phyloP scores from a whole-genome alignment of 2,329 filamentous ascomycete species.

The Davidsoniella neocaledoniae region DNA sequence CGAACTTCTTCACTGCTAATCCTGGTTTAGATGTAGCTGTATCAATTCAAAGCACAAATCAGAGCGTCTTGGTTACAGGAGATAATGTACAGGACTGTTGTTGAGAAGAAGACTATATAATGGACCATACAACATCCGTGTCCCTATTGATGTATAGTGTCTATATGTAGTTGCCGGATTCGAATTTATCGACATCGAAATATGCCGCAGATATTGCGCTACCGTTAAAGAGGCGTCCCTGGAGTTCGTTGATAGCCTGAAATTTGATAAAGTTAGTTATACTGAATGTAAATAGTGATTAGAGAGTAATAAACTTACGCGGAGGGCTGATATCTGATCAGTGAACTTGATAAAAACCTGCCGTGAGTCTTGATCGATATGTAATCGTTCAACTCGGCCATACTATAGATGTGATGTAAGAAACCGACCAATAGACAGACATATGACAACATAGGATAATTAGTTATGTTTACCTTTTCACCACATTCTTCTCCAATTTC shows the following conservation, averaged over 20 bases:
- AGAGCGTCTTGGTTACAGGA: constrained; percentile 17
- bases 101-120: background rate
- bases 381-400: constrained; percentile 64
- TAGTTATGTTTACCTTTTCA: constrained; percentile 39
- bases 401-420: constrained; percentile 34
- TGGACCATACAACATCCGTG: background rate
- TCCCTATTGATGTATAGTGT: background rate
- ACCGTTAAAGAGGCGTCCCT: constrained; percentile 76
- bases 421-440: constrained; percentile 1
- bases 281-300: background rate
- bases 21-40: constrained; percentile 32
- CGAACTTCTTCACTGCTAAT: constrained; percentile 36
- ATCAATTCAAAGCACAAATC: constrained; percentile 21
- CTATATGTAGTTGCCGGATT: constrained; percentile 41
- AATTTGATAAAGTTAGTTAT: constrained; percentile 3
- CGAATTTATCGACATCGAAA: constrained; percentile 71
- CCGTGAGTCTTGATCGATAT: constrained; percentile 46
- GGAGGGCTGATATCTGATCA: constrained; percentile 63
- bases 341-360: constrained; percentile 92
- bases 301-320: constrained; percentile 36
- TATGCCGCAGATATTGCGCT: constrained; percentile 71
- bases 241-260: constrained; percentile 74
- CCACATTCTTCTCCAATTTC: constrained; percentile 92
- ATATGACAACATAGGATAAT: too few species aligned
- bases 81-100: background rate